Conservation (phyloP, 2,329 filamentous ascomycete species). For the Aureobasidium zeae region DNA sequence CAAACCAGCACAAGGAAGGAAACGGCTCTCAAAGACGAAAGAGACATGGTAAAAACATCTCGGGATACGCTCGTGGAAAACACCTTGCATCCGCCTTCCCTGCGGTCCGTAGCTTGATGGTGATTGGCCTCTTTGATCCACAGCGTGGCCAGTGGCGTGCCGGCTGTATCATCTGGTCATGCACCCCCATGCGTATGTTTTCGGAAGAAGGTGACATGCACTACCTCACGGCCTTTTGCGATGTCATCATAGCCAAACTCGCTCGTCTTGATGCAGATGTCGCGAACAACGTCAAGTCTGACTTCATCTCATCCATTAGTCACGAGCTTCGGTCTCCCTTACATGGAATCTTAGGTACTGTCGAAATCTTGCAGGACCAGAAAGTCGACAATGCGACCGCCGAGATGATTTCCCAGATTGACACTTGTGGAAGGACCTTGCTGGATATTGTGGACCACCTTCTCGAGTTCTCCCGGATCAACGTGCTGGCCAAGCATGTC, state of each 20-base stretch:
- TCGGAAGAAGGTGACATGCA: slow-evolving; percentile 32
- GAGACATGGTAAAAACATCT: neutral
- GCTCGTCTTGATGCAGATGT: slow-evolving; percentile 32
- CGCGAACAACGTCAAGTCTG: slow-evolving; percentile 41
- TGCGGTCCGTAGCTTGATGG: slow-evolving; percentile 37
- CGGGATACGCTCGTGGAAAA: neutral
- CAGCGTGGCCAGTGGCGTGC: slow-evolving; percentile 30
- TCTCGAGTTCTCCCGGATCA: slow-evolving; percentile 39
- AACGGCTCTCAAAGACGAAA: neutral
- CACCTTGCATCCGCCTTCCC: slow-evolving; percentile 29
- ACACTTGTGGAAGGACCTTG: slow-evolving; percentile 42
- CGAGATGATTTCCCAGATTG: slow-evolving; percentile 39
- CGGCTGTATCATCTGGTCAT: slow-evolving; percentile 41
- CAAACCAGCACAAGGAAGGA: neutral
- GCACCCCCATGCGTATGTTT: slow-evolving; percentile 35
- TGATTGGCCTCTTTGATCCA: slow-evolving; percentile 45
- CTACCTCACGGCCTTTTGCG: slow-evolving; percentile 36
- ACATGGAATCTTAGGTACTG: slow-evolving; percentile 40
- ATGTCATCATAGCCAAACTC: slow-evolving; percentile 35
- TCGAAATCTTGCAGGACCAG: slow-evolving; percentile 39
- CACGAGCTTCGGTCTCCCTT: slow-evolving; percentile 44
- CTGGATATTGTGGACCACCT: slow-evolving; percentile 40
- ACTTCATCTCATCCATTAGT: slow-evolving; percentile 44
- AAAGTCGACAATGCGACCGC: slow-evolving; percentile 29
- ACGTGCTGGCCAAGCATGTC: slow-evolving; percentile 22